A percentile compares a stretch with the other conserved stretches of the same genome.
These are phyloP conservation scores for Solanum peruvianum DNA, from an alignment of 257 asterid genomes.

Conservation along the genomic window DNA sequence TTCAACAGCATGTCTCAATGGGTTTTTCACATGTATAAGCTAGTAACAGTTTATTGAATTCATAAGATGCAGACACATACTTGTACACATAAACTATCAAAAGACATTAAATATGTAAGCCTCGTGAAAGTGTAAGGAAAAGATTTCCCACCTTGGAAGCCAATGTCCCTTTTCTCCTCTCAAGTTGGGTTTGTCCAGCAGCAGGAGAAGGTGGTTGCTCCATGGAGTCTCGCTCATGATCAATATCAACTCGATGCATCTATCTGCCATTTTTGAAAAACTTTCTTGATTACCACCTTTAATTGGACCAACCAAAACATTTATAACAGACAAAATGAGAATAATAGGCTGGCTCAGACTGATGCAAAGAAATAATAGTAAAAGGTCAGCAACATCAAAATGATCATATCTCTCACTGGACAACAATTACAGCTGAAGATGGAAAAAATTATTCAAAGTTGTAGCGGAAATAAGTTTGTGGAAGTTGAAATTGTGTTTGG, in stretches of 20 bases:
- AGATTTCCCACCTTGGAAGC: conserved; percentile 31
- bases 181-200: conserved; percentile 9
- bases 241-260: conserved; percentile 41
- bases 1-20: not conserved
- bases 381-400: not conserved
- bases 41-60: not conserved
- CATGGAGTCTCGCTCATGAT: conserved; percentile 28
- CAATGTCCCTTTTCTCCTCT: conserved; percentile 10
- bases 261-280: conserved; percentile 22
- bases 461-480: not conserved
- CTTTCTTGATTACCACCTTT: not conserved
- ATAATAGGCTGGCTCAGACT: not conserved
- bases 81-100: not conserved
- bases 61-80: not conserved
- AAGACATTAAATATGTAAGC: not conserved
- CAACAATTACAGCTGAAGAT: not conserved
- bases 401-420: not conserved
- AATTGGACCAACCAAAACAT: not conserved
- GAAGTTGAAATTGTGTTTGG: not conserved
- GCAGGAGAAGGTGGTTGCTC: conserved; percentile 18
- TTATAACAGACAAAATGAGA: not conserved
- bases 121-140: not conserved
- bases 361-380: not conserved
- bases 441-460: not conserved
- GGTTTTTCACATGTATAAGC: not conserved